A percentile compares a stretch with the other conserved stretches of the same genome.
Conservation (phyloP, 2,329 filamentous ascomycete genomes). For the Claviceps pazoutovae region DNA sequence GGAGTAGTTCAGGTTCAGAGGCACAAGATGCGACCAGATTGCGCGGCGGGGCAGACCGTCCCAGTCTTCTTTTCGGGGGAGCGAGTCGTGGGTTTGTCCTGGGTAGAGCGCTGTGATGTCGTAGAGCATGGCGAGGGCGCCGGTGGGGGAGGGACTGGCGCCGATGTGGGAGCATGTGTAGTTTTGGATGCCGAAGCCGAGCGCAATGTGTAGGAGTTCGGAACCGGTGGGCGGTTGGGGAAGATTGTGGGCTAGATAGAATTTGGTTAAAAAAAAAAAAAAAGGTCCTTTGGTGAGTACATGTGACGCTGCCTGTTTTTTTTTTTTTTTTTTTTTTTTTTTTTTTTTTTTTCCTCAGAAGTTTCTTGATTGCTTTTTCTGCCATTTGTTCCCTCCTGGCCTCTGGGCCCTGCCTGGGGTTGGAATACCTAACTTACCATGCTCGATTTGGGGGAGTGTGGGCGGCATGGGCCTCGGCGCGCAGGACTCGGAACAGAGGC, state of each 20-base stretch:
- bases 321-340: not conserved
- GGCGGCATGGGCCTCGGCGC: slow-evolving; percentile 6
- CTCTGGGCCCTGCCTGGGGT: too few species aligned
- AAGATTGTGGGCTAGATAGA: slow-evolving; percentile 26
- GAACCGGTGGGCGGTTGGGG: slow-evolving; percentile 24
- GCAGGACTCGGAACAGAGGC: slow-evolving; percentile 15
- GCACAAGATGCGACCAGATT: slow-evolving; percentile 28
- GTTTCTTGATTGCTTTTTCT: not conserved
- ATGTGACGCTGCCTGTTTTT: not conserved
- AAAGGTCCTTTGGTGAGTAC: too few species aligned
- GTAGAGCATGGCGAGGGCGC: slow-evolving; percentile 47
- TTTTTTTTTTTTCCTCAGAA: not conserved
- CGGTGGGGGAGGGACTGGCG: slow-evolving; percentile 25
- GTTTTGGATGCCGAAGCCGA: slow-evolving; percentile 56
- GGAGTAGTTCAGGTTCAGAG: slow-evolving; percentile 30
- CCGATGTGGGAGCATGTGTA: slow-evolving; percentile 42
- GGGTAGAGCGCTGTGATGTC: slow-evolving; percentile 41
- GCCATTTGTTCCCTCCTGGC: too few species aligned
- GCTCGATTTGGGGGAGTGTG: not conserved
- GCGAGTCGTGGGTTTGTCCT: slow-evolving; percentile 21
- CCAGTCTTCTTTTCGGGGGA: slow-evolving; percentile 24
- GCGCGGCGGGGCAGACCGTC: slow-evolving; percentile 24
- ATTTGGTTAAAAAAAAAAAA: too few species aligned
- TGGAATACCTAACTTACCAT: not conserved
- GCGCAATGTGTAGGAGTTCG: slow-evolving; percentile 38